Evolutionary conservation across 2,329 filamentous ascomycete genomes (phyloP).

Genomic region (Sclerotinia minor): DNA sequence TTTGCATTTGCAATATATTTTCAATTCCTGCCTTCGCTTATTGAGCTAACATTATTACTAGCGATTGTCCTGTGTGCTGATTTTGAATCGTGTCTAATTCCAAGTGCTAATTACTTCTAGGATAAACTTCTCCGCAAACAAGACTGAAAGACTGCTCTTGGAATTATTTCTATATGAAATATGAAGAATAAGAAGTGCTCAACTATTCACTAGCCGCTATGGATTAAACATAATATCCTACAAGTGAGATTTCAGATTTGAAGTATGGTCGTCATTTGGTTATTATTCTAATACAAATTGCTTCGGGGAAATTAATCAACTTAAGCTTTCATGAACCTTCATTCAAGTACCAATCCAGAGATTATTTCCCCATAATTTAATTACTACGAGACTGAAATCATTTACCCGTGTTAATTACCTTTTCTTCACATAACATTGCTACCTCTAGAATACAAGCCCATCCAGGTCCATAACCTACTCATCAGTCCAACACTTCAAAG

Average conservation of each 20-base stretch:
- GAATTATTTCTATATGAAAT: neutral
- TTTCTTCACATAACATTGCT: neutral
- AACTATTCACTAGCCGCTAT: neutral
- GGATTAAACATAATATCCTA: neutral
- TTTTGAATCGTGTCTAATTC: neutral
- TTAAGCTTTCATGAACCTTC: neutral
- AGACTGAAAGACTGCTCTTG: neutral
- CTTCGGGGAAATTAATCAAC: neutral
- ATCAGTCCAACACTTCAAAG: neutral
- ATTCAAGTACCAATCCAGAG: neutral
- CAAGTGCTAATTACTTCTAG: no score
- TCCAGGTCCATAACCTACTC: neutral
- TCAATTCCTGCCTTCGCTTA: neutral
- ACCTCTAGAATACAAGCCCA: neutral
- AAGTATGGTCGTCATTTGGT: neutral
- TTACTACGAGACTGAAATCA: neutral
- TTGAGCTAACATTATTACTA: neutral
- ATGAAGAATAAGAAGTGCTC: neutral
- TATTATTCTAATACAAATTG: neutral
- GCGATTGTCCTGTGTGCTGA: neutral
- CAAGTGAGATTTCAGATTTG: neutral
- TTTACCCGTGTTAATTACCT: neutral
- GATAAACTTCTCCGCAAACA: neutral
- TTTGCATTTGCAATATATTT: neutral
- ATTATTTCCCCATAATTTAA: neutral